Base-by-base conservation (phyloP, 352 stramenopile species). In the Thraustochytrium striatum region DNA sequence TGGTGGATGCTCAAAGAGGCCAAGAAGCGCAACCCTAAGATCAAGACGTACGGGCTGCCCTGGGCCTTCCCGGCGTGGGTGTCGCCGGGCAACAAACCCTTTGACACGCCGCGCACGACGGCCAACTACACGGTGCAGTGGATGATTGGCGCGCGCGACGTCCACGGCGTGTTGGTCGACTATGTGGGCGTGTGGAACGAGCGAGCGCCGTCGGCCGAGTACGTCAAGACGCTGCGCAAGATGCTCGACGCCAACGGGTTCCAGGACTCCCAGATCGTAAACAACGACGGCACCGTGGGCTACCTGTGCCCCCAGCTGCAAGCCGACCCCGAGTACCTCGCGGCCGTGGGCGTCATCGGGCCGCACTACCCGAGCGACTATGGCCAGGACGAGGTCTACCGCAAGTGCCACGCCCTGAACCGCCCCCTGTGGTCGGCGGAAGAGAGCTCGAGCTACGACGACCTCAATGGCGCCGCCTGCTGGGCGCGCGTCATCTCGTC, bases 131-230 rank as follows among this genome's bases (percentile, higher is more conserved):
- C 61, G 11, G 3, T 72, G 33, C 39, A 81, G n/a, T 81, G 72
- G 72, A 11, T 81, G 3, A 13, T 35, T 5, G 57, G 72, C 57
- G 72, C 72, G 5, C 33, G 72, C 13, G 53, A 68, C 28, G 13
- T 36, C 3, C 43, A 81, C 2, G 36, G 41, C 33, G 25, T 81
- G 39, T 19, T 75, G 16, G 62, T 81, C 19, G 72, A 81, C 52
- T 81, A 73, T 32, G 8, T 81, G 5, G 72, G 72, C n/a, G 75
- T 69, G 43, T 81, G 72, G 72, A 81, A 81, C 21, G 72, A 81
- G 36, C 55, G 72, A 8, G 57, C 30, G 13, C 25, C 30, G 21
- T 25, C 33, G 30, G 59, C 16, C 11, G 47, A 41, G 30, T 81
- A 81, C 39, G 36, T 65, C 19, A 28, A 33, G 2, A 21, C n/a